A percentile compares a stretch with the other conserved stretches of the same genome.
phyloP scores from a whole-genome alignment of 2,329 filamentous ascomycete genomes.

The Salinomyces thailandicus region DNA sequence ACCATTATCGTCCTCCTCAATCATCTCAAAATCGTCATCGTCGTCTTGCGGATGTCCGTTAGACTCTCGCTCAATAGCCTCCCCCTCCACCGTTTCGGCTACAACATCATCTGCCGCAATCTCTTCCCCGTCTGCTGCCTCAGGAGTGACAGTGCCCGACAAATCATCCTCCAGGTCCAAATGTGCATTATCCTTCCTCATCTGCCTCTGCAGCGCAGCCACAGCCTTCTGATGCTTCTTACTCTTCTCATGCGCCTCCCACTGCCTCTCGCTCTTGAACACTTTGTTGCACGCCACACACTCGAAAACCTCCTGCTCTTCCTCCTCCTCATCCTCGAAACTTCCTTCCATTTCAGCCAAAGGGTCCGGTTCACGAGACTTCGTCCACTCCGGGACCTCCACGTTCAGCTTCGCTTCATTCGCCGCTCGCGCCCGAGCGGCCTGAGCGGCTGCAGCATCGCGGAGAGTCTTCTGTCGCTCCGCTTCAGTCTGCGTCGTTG shows the following conservation, averaged over 20 bases:
- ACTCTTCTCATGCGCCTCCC: slow-evolving; percentile 84
- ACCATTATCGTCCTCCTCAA: slow-evolving; percentile 3
- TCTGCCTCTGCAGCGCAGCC: slow-evolving; percentile 66
- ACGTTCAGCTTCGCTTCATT: slow-evolving; percentile 64
- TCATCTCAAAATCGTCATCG: background rate
- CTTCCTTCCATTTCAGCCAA: slow-evolving; percentile 42
- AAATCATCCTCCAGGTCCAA: slow-evolving; percentile 36
- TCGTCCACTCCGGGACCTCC: slow-evolving; percentile 64
- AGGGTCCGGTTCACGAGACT: slow-evolving; percentile 44
- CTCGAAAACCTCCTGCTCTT: slow-evolving; percentile 45
- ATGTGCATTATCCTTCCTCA: slow-evolving; percentile 66
- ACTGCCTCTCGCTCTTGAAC: slow-evolving; percentile 87
- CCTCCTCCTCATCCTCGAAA: slow-evolving; percentile 39
- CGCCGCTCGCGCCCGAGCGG: slow-evolving; percentile 68
- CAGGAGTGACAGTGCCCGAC: slow-evolving; percentile 24
- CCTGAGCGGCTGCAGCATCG: slow-evolving; percentile 71
- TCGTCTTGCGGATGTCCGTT: slow-evolving; percentile 1
- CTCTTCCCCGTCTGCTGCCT: slow-evolving; percentile 25
- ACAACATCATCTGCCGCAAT: slow-evolving; percentile 13
- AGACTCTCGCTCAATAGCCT: background rate
- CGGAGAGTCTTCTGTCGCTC: slow-evolving; percentile 71
- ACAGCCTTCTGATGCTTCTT: slow-evolving; percentile 91
- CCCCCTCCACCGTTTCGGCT: slow-evolving; percentile 8
- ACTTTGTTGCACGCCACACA: slow-evolving; percentile 54
- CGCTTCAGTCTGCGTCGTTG: slow-evolving; percentile 65